Evolutionary conservation across 257 asterid species (phyloP).

Genomic region (Solanum gandarillasii): DNA sequence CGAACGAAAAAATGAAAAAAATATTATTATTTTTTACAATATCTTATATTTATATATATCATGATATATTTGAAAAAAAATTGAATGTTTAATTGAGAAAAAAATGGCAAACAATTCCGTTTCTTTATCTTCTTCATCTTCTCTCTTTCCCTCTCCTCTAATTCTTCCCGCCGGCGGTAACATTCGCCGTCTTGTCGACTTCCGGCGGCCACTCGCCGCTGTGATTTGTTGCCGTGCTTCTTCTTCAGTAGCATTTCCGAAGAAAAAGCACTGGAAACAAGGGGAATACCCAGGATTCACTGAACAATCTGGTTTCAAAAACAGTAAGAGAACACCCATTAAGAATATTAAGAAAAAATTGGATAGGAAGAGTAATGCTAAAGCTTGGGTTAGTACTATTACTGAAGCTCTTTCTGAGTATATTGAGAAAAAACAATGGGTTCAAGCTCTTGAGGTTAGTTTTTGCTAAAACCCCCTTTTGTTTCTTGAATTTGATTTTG

Average conservation of each 20-base stretch:
- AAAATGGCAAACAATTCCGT: not conserved
- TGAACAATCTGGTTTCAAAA: conserved; percentile 18
- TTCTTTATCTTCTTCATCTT: not conserved
- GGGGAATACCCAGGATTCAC: conserved; percentile 58
- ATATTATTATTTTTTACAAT: not conserved
- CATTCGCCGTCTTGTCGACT: not conserved
- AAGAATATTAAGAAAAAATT: conserved; percentile 70
- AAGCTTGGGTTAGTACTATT: conserved; percentile 65
- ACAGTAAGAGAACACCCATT: conserved; percentile 33
- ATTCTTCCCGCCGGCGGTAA: not conserved
- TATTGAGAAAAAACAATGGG: conserved; percentile 62
- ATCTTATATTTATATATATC: not conserved
- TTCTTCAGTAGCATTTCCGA: conserved; percentile 13
- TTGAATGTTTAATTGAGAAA: not conserved
- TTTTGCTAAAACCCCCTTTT: not conserved
- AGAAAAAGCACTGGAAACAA: conserved; percentile 62
- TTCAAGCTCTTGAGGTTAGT: conserved; percentile 56
- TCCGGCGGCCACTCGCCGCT: not conserved
- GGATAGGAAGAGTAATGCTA: conserved; percentile 45
- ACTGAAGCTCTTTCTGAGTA: conserved; percentile 69
- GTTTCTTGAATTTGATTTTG: not conserved
- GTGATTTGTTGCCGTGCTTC: not conserved
- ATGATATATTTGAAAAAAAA: not conserved
- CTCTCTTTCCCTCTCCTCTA: not conserved
- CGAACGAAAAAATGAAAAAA: too few species aligned